phyloP scores from a whole-genome alignment of 805 yeast species.

The Monosporozyma aerobia region DNA sequence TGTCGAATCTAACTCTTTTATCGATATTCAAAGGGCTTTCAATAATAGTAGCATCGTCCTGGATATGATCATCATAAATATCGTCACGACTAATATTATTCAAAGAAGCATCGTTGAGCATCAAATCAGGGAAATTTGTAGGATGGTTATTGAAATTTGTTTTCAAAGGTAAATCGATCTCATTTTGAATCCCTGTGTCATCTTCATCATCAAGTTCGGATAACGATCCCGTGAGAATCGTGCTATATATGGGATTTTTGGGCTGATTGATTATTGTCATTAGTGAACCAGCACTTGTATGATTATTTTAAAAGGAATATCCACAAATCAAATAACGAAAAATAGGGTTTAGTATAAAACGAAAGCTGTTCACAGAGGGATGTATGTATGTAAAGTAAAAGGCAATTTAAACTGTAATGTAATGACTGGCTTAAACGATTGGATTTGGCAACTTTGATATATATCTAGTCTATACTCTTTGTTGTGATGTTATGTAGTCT shows the following conservation, averaged over 20 bases:
- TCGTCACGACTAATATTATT: background rate
- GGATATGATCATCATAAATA: background rate
- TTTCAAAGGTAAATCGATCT: conserved; percentile 20
- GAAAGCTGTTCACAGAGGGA: background rate
- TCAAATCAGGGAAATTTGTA: conserved; percentile 4
- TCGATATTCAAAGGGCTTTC: background rate
- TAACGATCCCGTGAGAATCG: conserved; percentile 6
- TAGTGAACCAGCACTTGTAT: background rate
- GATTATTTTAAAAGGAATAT: background rate
- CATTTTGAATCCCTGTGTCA: background rate
- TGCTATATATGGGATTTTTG: background rate
- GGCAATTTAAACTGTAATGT: too few relatives aligned
- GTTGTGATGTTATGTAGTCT: too few relatives aligned
- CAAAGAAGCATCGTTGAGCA: background rate
- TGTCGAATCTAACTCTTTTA: conserved; percentile 12
- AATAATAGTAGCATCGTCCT: background rate
- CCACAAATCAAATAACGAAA: background rate
- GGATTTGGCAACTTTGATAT: too few relatives aligned
- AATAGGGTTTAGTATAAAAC: background rate
- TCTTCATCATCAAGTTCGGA: conserved; percentile 12
- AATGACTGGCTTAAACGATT: too few relatives aligned
- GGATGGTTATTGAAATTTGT: conserved; percentile 10
- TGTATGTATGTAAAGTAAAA: too few relatives aligned
- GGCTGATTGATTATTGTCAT: background rate
- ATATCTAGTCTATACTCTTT: too few relatives aligned